Percentiles rank a stretch among this genome's conserved stretches.
phyloP scores from a whole-genome alignment of 805 yeast species.

The Henningerozyma blattae region DNA sequence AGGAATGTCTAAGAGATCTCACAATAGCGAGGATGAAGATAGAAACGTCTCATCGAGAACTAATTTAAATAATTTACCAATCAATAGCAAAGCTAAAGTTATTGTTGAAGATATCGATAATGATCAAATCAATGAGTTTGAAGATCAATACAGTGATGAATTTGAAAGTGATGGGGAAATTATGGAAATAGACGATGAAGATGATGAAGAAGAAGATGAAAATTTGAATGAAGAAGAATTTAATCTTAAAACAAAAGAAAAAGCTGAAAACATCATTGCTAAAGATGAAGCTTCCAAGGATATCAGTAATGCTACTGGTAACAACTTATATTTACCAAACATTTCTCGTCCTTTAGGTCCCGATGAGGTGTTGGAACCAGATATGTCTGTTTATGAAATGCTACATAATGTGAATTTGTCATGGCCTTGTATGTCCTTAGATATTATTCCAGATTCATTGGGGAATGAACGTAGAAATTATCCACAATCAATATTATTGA shows the following conservation, averaged over 20 bases:
- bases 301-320: constrained; percentile 16
- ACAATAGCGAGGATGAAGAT: constrained; percentile 27
- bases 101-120: constrained; percentile 30
- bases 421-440: constrained; percentile 95
- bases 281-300: constrained; percentile 26
- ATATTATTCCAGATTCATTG: constrained; percentile 71
- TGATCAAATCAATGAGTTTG: constrained; percentile 61
- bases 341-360: constrained; percentile 84
- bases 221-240: constrained; percentile 25
- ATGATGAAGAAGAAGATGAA: constrained; percentile 32
- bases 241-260: constrained; percentile 25
- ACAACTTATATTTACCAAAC: constrained; percentile 69
- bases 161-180: constrained; percentile 87
- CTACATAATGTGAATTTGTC: constrained; percentile 85
- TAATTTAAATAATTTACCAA: constrained; percentile 17
- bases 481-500: constrained; percentile 76
- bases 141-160: constrained; percentile 83
- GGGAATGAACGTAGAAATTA: constrained; percentile 83
- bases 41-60: constrained; percentile 31
- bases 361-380: constrained; percentile 93
- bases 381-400: constrained; percentile 94
- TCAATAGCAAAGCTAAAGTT: constrained; percentile 6
- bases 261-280: constrained; percentile 27
- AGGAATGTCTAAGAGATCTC: constrained; percentile 42
- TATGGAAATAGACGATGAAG: constrained; percentile 64